Evolutionary conservation across 1,284 basidiomycete genomes (phyloP).

Genomic region (Puccinia polysora): DNA sequence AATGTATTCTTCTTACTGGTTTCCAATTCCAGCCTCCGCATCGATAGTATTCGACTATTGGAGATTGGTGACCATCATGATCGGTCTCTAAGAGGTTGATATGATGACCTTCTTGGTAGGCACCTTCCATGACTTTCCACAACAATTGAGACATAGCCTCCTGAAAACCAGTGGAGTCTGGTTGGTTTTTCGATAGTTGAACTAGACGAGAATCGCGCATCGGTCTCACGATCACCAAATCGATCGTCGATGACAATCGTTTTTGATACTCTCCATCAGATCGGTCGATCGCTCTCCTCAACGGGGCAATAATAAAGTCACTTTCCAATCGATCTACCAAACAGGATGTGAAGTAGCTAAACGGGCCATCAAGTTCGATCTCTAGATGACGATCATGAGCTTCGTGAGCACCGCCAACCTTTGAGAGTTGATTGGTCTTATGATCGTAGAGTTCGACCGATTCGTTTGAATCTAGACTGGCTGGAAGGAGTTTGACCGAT

Average conservation of each 20-base stretch:
- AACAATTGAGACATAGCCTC: conserved; percentile 53
- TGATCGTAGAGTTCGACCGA: conserved; percentile 47
- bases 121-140: conserved; percentile 59
- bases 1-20: conserved; percentile 68
- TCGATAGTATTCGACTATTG: conserved; percentile 74
- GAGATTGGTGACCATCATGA: conserved; percentile 58
- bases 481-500: conserved; percentile 57
- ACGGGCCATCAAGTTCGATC: conserved; percentile 62
- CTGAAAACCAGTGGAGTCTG: conserved; percentile 16
- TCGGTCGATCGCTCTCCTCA: conserved; percentile 50
- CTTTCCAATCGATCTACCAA: conserved; percentile 80
- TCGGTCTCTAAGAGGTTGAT: conserved; percentile 59
- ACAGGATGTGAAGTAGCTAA: conserved; percentile 69
- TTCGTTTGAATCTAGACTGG: background rate
- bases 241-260: conserved; percentile 56
- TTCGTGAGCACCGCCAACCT: conserved; percentile 50
- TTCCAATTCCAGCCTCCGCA: conserved; percentile 78
- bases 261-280: background rate
- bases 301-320: conserved; percentile 68
- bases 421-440: conserved; percentile 52
- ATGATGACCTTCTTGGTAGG: conserved; percentile 71
- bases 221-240: conserved; percentile 79
- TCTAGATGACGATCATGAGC: background rate
- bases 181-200: background rate
- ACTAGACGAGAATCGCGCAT: conserved; percentile 58